Conservation (phyloP, 2,329 filamentous ascomycete species). For the Helotiales sp. region DNA sequence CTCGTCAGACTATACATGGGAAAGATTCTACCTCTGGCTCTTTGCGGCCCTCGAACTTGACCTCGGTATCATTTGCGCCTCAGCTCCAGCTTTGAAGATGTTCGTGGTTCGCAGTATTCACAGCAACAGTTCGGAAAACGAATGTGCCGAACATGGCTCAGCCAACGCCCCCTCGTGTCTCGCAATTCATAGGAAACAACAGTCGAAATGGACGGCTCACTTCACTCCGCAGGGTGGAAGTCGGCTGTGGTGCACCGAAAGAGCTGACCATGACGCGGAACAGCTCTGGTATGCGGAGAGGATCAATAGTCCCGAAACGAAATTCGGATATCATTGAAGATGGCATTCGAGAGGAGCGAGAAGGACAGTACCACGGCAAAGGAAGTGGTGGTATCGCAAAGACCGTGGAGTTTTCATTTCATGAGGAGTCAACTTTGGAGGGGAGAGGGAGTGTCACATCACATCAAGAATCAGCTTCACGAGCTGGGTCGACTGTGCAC, state of each 20-base stretch:
- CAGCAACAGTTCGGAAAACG: not conserved
- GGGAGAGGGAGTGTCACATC: not conserved
- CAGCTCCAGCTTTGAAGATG: constrained; percentile 17
- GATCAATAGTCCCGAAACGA: not conserved
- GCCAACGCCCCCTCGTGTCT: not conserved
- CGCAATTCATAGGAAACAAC: not conserved
- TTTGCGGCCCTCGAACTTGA: constrained; percentile 18
- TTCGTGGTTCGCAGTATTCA: constrained; percentile 8
- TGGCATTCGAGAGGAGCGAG: not conserved
- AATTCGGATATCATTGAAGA: not conserved
- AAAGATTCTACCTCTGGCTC: constrained; percentile 19
- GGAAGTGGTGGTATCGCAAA: constrained; percentile 4
- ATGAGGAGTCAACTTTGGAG: not conserved
- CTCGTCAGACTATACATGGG: constrained; percentile 17
- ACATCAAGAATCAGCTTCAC: not conserved
- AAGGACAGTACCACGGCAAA: not conserved
- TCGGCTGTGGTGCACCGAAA: not conserved
- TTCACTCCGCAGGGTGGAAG: not conserved
- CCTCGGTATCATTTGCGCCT: constrained; percentile 22
- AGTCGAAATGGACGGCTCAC: not conserved
- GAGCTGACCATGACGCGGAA: not conserved
- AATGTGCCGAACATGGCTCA: not conserved
- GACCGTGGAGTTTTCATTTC: constrained; percentile 8
- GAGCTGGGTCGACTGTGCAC: not conserved
- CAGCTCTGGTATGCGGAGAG: not conserved